Conservation (phyloP, 1,284 basidiomycete genomes). For the Golubevia pallescens region DNA sequence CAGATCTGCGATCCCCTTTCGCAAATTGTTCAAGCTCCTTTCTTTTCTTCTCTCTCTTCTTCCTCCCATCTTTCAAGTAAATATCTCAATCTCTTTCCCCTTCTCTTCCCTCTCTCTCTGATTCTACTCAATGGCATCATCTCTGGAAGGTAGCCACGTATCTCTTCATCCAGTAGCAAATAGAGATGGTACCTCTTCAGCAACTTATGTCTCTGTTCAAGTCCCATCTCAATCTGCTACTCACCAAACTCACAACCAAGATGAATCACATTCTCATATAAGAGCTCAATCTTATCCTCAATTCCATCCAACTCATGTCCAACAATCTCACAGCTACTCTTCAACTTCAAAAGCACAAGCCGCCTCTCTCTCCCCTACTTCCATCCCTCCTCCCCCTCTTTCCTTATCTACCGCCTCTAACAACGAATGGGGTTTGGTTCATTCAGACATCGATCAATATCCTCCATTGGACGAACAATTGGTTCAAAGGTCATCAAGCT, state of each 20-base stretch:
- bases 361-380: neutral
- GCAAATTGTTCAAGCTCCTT: too few relatives aligned
- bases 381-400: neutral
- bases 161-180: conserved; percentile 47
- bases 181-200: conserved; percentile 28
- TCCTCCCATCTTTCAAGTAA: too few relatives aligned
- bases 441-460: conserved; percentile 36
- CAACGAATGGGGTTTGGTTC: conserved; percentile 27
- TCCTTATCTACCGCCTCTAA: neutral
- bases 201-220: conserved; percentile 35
- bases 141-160: conserved; percentile 10
- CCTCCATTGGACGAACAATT: conserved; percentile 27
- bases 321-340: neutral
- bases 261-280: neutral
- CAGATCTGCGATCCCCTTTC: too few relatives aligned
- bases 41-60: neutral
- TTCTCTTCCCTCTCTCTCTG: neutral
- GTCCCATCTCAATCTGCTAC: neutral
- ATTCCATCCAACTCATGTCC: conserved; percentile 1
- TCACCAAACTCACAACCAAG: neutral
- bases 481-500: neutral
- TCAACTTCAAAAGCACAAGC: neutral
- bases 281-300: conserved; percentile 1
- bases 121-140: neutral
- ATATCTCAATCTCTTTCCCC: neutral